Conservation (phyloP, 148 eudicot genomes). For the Diospyros kaki region DNA sequence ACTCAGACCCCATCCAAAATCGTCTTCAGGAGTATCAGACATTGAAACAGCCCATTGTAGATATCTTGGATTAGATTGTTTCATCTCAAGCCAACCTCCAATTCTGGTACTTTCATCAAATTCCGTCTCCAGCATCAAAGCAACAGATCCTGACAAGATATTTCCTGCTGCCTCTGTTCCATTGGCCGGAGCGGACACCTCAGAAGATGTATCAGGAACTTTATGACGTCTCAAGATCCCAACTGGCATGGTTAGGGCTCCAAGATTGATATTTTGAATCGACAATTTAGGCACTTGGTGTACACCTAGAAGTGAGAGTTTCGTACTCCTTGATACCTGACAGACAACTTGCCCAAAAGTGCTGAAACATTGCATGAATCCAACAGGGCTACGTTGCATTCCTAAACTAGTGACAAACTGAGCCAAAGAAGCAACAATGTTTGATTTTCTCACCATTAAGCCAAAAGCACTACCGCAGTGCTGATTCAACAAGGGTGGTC, state of each 20-base stretch:
- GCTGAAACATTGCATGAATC: conserved; percentile 48
- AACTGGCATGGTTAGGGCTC: conserved; percentile 51
- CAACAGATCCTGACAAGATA: conserved; percentile 40
- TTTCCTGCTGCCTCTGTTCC: conserved; percentile 18
- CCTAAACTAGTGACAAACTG: conserved; percentile 52
- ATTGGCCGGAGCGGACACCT: conserved; percentile 26
- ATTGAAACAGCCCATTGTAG: conserved; percentile 73
- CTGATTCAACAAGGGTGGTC: conserved; percentile 71
- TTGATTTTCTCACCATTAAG: conserved; percentile 47
- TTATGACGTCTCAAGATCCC: conserved; percentile 30
- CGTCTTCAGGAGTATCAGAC: conserved; percentile 75
- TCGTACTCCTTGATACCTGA: conserved; percentile 55
- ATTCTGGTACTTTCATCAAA: conserved; percentile 68
- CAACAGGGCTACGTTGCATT: conserved; percentile 28
- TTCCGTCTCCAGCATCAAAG: conserved; percentile 66
- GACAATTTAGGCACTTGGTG: conserved; percentile 40
- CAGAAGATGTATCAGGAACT: conserved; percentile 27
- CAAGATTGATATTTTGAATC: conserved; percentile 32
- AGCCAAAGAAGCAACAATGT: conserved; percentile 59
- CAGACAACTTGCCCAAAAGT: conserved; percentile 76
- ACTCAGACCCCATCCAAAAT: conserved; percentile 88
- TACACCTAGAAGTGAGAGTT: conserved; percentile 61
- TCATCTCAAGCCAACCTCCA: conserved; percentile 76
- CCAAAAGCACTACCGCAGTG: conserved; percentile 64
- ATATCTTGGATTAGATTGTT: conserved; percentile 36